Evolutionary conservation across 805 yeast species (phyloP).

Genomic region (Pichia nanzhaoensis): DNA sequence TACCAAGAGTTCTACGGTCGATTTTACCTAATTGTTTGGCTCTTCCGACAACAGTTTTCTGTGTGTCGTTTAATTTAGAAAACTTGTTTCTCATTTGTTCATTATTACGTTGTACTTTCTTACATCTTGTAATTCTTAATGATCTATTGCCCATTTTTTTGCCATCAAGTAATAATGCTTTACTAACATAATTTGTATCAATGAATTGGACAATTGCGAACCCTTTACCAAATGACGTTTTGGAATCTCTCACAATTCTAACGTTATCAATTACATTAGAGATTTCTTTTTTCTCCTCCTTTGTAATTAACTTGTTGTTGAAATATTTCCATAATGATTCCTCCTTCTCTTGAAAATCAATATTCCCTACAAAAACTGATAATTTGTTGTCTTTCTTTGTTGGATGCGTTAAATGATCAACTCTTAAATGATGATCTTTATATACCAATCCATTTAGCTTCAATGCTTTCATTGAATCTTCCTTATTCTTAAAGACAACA

Average conservation of each 20-base stretch:
- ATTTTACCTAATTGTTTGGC: constrained; percentile 75
- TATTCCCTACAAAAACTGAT: constrained; percentile 86
- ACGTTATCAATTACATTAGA: constrained; percentile 62
- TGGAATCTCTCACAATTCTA: constrained; percentile 83
- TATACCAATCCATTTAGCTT: constrained; percentile 62
- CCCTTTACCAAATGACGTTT: constrained; percentile 94
- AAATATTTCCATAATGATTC: constrained; percentile 85
- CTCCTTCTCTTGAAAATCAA: constrained; percentile 89
- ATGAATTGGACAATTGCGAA: constrained; percentile 92
- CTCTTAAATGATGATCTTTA: constrained; percentile 71
- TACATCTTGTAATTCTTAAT: constrained; percentile 72
- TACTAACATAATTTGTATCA: constrained; percentile 64
- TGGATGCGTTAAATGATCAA: constrained; percentile 92
- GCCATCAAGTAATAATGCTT: constrained; percentile 73
- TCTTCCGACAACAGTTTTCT: constrained; percentile 73
- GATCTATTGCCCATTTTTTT: constrained; percentile 54
- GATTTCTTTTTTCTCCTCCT: constrained; percentile 39
- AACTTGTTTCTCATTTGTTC: constrained; percentile 15
- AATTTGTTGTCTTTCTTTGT: constrained; percentile 75
- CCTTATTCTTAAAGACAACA: constrained; percentile 62
- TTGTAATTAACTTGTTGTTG: constrained; percentile 32
- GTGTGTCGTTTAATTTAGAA: constrained; percentile 48
- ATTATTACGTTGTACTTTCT: constrained; percentile 31
- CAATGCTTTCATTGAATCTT: constrained; percentile 39
- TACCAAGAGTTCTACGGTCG: constrained; percentile 66